Base-by-base conservation (phyloP, 805 yeast species). In the Candida boidinii region DNA sequence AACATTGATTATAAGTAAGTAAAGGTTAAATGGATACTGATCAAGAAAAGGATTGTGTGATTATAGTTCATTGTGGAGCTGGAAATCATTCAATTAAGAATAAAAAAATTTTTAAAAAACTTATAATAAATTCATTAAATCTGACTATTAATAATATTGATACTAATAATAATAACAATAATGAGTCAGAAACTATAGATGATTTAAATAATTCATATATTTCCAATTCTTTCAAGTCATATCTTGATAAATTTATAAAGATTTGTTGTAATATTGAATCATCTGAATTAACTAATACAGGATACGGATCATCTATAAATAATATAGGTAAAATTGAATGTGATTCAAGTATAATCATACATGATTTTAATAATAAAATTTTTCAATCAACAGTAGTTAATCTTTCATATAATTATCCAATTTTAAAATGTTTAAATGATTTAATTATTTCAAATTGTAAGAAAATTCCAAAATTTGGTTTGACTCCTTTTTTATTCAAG, bases 261-360 rank as follows among this genome's bases (percentile, higher is more conserved):
- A 8, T 22, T 8, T 29, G 26, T 4, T 4, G 30, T 8, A 21
- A 33, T 1, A 26, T 58, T 2, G 76, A 71, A 44, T 35, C 31
- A 11, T 54, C 64, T 3, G 39, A 48, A 2, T 48, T 63, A 28
- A 70, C 76, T 5, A 71, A 71, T 41, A 68, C 75, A 3, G 78
- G 76, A 2, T 52, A 42, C 38, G 75, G 76, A 0, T 60, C 74
- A 1, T 60, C 68, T 1, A 42, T 70, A 23, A 62, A 65, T 26
- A 37, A 53, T 7, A 33, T 46, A 5, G 71, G 74, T 1, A 30
- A 51, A 4, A 70, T 69, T 1, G 60, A 58, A 33, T 63, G 73
- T 33, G 78, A 71, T 48, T 54, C 67, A 11, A 58, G 66, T 34
- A 47, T 58, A 14, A 36, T 68, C 3, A 37, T 47, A 16, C 36